Evolutionary conservation across 441 rosid genomes (phyloP).

Genomic region (Erodium trifolium): DNA sequence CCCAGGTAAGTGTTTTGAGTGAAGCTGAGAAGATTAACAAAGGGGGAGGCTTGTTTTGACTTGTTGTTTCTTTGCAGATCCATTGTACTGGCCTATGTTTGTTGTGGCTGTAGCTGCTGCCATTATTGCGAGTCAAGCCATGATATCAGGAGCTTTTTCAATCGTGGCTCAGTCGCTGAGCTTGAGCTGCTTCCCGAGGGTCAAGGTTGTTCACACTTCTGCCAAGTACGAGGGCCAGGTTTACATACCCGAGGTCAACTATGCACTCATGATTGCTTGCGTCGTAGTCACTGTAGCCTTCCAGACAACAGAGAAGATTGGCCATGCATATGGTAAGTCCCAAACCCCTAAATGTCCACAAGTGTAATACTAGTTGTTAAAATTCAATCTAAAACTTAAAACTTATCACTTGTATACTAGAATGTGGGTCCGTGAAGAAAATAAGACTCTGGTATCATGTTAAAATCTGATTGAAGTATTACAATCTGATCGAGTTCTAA

Average conservation of each 20-base stretch:
- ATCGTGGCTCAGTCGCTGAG: slow-evolving; percentile 55
- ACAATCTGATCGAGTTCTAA: too few species aligned
- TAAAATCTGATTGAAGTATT: too few species aligned
- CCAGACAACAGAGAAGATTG: slow-evolving; percentile 45
- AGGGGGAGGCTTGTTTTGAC: not conserved
- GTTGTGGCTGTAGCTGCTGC: slow-evolving; percentile 62
- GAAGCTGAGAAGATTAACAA: not conserved
- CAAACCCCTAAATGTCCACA: not conserved
- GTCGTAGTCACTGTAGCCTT: slow-evolving; percentile 42
- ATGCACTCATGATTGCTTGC: slow-evolving; percentile 62
- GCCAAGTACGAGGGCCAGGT: slow-evolving; percentile 66
- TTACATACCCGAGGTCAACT: slow-evolving; percentile 73
- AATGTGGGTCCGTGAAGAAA: too few species aligned
- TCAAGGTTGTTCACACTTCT: slow-evolving; percentile 70
- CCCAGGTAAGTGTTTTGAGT: slow-evolving; percentile 35
- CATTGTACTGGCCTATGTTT: slow-evolving; percentile 67
- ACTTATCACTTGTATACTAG: too few species aligned
- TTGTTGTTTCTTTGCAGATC: slow-evolving; percentile 26
- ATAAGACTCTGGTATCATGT: too few species aligned
- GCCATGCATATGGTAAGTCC: slow-evolving; percentile 56
- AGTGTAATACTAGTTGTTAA: too few species aligned
- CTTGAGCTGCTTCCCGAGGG: slow-evolving; percentile 68
- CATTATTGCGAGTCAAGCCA: slow-evolving; percentile 74
- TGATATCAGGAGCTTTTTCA: slow-evolving; percentile 68
- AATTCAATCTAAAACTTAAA: too few species aligned